phyloP scores from a whole-genome alignment of 2,329 filamentous ascomycete species.

The Ophiostoma novo-ulmi region DNA sequence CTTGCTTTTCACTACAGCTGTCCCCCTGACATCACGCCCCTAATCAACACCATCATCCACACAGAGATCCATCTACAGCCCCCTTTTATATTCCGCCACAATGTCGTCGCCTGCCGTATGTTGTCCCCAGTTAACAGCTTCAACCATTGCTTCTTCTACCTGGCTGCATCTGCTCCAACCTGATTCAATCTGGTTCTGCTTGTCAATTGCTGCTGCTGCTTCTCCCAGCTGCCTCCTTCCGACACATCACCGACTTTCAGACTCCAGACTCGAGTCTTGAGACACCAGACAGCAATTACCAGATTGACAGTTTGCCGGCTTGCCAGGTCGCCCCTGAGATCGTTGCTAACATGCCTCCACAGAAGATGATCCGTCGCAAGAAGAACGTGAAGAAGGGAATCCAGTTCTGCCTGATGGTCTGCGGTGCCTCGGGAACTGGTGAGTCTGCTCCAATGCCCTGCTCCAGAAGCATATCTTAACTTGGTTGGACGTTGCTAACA shows the following conservation, averaged over 20 bases:
- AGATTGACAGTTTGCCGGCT: neutral
- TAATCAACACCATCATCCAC: neutral
- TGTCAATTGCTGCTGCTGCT: neutral
- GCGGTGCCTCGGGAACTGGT: conserved; percentile 97
- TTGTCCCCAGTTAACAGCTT: conserved; percentile 25
- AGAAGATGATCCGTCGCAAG: conserved; percentile 98
- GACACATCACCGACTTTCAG: neutral
- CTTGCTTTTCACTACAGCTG: conserved; percentile 14
- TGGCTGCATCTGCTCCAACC: neutral
- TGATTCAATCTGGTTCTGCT: neutral
- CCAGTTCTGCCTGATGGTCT: conserved; percentile 99
- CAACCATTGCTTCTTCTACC: neutral
- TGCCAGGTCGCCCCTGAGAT: neutral
- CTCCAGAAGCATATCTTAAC: neutral
- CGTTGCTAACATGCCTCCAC: conserved; percentile 31
- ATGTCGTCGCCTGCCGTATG: conserved; percentile 37
- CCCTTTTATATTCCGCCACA: conserved; percentile 23
- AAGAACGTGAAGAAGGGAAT: conserved; percentile 99
- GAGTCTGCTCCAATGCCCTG: conserved; percentile 37
- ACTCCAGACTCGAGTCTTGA: neutral
- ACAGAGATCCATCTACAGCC: conserved; percentile 14
- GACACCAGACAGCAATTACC: neutral
- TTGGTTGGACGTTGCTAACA: neutral
- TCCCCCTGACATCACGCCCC: conserved; percentile 12
- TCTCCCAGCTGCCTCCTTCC: neutral